Conservation (phyloP, 768 basidiomycete species). For the Trametes maxima region DNA sequence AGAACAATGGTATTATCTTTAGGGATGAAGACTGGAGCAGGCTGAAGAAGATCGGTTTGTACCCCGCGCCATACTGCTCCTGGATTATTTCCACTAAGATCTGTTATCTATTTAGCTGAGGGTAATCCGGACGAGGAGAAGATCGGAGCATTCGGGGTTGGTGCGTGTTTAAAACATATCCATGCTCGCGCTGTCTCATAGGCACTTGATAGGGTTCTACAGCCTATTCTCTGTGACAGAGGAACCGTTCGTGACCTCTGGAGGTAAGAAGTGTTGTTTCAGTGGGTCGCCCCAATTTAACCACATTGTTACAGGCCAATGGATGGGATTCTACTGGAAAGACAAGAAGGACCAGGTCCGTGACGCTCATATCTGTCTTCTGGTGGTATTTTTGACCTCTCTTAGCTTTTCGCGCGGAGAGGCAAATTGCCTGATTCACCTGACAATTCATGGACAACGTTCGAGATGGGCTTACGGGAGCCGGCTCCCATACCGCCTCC, state of each 20-base stretch:
- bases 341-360: conserved; percentile 84
- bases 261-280: conserved; percentile 52
- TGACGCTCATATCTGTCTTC: not conserved
- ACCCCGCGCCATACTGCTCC: too few species aligned
- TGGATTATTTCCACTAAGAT: not conserved
- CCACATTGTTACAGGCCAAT: conserved; percentile 53
- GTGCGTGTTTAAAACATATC: conserved; percentile 37
- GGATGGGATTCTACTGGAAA: conserved; percentile 98
- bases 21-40: conserved; percentile 86
- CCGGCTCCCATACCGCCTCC: conserved; percentile 75
- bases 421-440: conserved; percentile 57
- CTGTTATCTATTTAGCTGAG: conserved; percentile 54
- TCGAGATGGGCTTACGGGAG: conserved; percentile 87
- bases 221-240: conserved; percentile 84
- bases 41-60: conserved; percentile 81
- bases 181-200: not conserved
- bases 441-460: conserved; percentile 70
- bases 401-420: conserved; percentile 78
- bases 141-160: conserved; percentile 95
- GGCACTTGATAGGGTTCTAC: conserved; percentile 57
- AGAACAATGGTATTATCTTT: conserved; percentile 86
- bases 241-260: conserved; percentile 80
- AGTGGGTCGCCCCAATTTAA: not conserved
- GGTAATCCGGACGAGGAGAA: conserved; percentile 95
- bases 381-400: conserved; percentile 2